Conservation (phyloP, 768 basidiomycete species). For the Obba rivulosa region DNA sequence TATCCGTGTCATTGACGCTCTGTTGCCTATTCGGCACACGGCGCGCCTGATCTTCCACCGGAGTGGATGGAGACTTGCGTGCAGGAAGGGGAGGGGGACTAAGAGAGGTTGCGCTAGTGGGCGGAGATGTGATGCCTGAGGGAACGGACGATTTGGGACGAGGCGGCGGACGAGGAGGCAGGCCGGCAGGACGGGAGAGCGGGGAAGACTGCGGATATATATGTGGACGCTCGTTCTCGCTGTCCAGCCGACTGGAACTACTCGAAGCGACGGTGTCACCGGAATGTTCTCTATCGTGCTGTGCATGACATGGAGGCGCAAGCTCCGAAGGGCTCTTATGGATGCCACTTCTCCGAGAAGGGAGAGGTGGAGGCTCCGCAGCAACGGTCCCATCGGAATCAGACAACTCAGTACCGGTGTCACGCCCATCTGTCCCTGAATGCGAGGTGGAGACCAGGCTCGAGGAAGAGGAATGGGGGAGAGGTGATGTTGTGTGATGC, state of each 20-base stretch:
- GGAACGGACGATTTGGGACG: constrained; percentile 10
- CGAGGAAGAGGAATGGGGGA: background rate
- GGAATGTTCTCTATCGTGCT: constrained; percentile 9
- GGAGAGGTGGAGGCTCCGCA: constrained; percentile 3
- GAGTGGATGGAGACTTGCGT: constrained; percentile 13
- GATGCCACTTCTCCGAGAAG: background rate
- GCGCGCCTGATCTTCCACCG: constrained; percentile 11
- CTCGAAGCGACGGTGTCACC: constrained; percentile 17
- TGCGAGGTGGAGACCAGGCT: background rate
- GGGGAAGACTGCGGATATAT: constrained; percentile 13
- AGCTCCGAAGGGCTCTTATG: background rate
- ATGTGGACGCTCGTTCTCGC: constrained; percentile 22
- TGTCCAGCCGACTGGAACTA: constrained; percentile 35
- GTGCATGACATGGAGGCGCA: background rate
- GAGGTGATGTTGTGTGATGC: background rate
- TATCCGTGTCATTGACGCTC: constrained; percentile 8
- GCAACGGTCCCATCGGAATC: constrained; percentile 6
- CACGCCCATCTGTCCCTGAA: background rate
- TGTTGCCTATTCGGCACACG: constrained; percentile 8
- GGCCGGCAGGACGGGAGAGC: constrained; percentile 14
- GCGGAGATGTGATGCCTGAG: constrained; percentile 8
- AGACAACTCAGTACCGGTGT: background rate
- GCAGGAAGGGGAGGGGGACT: constrained; percentile 34
- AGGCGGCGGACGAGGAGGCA: constrained; percentile 20
- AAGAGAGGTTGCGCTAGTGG: constrained; percentile 17